Conservation (phyloP, 2,329 filamentous ascomycete species). For the Colletotrichum godetiae region DNA sequence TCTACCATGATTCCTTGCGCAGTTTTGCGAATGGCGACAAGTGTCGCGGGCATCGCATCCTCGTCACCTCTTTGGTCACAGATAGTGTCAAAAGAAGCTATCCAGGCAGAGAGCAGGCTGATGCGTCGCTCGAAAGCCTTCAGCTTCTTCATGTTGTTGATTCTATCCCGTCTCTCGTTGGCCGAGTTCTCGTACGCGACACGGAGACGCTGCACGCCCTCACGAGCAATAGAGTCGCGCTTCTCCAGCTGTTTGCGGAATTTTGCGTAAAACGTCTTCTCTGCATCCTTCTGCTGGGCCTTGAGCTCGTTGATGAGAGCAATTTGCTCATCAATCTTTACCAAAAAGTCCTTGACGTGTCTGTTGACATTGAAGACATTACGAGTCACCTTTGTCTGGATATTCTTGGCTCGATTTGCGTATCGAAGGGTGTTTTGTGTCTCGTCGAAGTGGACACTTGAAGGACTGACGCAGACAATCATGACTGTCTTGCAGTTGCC, state of each 20-base stretch:
- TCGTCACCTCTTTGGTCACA: constrained; percentile 79
- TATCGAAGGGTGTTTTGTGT: constrained; percentile 98
- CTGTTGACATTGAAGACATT: constrained; percentile 99
- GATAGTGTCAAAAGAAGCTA: constrained; percentile 88
- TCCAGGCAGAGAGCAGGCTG: constrained; percentile 88
- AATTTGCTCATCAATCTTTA: constrained; percentile 99
- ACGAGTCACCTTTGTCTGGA: constrained; percentile 98
- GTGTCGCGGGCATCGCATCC: constrained; percentile 73
- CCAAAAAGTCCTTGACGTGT: constrained; percentile 98
- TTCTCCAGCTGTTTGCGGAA: constrained; percentile 93
- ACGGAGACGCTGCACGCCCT: constrained; percentile 84
- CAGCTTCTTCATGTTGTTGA: constrained; percentile 83
- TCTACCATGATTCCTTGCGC: constrained; percentile 90
- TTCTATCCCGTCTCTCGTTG: constrained; percentile 81
- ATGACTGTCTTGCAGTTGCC: constrained; percentile 99
- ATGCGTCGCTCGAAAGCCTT: constrained; percentile 88
- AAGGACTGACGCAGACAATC: constrained; percentile 98
- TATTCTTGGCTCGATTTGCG: constrained; percentile 98
- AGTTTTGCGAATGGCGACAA: constrained; percentile 84
- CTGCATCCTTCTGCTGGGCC: constrained; percentile 90
- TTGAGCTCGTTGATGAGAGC: constrained; percentile 96
- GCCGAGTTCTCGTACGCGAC: constrained; percentile 85
- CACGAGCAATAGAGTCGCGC: constrained; percentile 78
- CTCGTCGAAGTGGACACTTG: constrained; percentile 96
- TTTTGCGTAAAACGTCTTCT: constrained; percentile 84